phyloP scores from a whole-genome alignment of 2,329 filamentous ascomycete species.

The Curvularia sp. region DNA sequence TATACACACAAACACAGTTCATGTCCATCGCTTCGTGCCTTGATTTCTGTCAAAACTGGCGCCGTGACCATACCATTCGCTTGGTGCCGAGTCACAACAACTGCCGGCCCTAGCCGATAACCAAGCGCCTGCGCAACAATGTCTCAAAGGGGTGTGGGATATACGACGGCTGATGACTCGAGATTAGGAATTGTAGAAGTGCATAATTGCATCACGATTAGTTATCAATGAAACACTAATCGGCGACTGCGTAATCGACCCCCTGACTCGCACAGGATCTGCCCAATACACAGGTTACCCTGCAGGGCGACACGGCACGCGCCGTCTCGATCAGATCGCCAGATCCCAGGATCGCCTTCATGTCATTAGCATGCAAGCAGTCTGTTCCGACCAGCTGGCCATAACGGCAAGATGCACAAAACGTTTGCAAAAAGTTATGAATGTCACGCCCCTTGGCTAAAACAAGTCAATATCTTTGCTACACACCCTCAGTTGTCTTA shows the following conservation, averaged over 20 bases:
- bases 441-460: background rate
- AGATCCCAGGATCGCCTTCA: constrained; percentile 3
- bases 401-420: background rate
- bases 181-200: constrained; percentile 4
- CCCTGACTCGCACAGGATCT: constrained; percentile 2
- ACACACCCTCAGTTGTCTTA: background rate
- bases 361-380: background rate
- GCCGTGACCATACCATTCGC: background rate
- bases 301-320: constrained; percentile 15
- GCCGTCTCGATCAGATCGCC: constrained; percentile 11
- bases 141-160: background rate
- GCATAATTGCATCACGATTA: constrained; percentile 16
- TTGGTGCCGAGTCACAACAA: background rate
- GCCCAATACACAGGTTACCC: constrained; percentile 4
- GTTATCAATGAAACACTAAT: constrained; percentile 1
- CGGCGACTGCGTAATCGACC: background rate
- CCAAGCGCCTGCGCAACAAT: background rate
- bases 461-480: background rate
- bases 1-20: constrained; percentile 5
- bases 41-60: constrained; percentile 1
- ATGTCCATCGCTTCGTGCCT: background rate
- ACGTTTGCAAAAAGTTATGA: background rate
- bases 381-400: background rate
- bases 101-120: background rate
- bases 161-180: constrained; percentile 1